Evolutionary conservation across 192 early-diverging fungal genomes (phyloP), one percentile per base, ranked within the genome.

Genomic region (Oehlia diaphana): DNA sequence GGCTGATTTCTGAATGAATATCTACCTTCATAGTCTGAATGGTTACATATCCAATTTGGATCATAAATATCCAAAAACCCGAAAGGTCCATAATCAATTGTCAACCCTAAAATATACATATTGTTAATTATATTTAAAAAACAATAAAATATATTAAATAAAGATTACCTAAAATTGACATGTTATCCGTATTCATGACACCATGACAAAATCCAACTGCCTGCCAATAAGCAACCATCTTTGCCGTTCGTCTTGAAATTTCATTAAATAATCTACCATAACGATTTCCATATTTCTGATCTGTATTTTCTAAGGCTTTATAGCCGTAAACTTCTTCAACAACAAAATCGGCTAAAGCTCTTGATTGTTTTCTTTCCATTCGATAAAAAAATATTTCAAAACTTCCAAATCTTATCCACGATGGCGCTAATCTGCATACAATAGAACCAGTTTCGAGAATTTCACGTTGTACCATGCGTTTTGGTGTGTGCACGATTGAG

Each of bases 101-200:
- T 96, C 9, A 95, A 76, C 8, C 95, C 94, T 58, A 58, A 21
- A 47, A 47, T 47, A 47, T 0, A 58, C 14, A 6, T 58, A 21
- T 6, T 58, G 19, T 21, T 58, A 21, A 58, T 58, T 58, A 58
- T 4, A 21, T 21, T 58, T 7, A 58, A 58, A 58, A 4, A 19
- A 14, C 0, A 0, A 53, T 4, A 53, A 50, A 14, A 14, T 49
- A 50, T 14, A 4, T 21, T 21, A 16, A 16, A 16, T 16, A 53
- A 53, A 16, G 16, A 0, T 58, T 58, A 58, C 53, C 53, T 28
- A 95, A 79, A 2, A 96, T 81, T 3, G 94, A 95, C 92, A 96
- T 93, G 77, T 97, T 97, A 82, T 97, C 95, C 0, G 95, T 96
- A 83, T 96, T 96, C 93, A 96, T 93, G 2, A 96, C 95, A 42